phyloP scores from a whole-genome alignment of 2,329 filamentous ascomycete species.

The Dothistroma pini region DNA sequence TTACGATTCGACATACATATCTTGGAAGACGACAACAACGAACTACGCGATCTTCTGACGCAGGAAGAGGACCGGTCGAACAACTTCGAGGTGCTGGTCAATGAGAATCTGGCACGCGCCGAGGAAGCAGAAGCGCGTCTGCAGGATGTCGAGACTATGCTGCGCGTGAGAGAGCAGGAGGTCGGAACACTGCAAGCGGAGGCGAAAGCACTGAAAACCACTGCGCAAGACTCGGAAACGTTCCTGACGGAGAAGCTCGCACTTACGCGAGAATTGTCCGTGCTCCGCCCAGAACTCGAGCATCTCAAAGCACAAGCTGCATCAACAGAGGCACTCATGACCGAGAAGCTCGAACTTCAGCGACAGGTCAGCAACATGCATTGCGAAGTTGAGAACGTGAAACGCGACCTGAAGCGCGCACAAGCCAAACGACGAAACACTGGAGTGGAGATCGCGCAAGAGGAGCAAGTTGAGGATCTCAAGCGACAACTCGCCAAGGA shows the following conservation, averaged over 20 bases:
- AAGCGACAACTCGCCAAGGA: constrained; percentile 46
- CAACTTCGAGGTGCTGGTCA: constrained; percentile 49
- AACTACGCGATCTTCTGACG: constrained; percentile 60
- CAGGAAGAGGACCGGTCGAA: constrained; percentile 60
- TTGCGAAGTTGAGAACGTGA: constrained; percentile 79
- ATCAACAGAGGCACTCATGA: constrained; percentile 63
- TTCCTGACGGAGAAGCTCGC: constrained; percentile 63
- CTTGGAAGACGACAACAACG: constrained; percentile 70
- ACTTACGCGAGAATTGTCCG: constrained; percentile 57
- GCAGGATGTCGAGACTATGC: constrained; percentile 48
- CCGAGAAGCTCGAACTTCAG: constrained; percentile 76
- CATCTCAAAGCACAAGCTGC: constrained; percentile 57
- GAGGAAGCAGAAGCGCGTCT: constrained; percentile 46
- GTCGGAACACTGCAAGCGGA: constrained; percentile 64
- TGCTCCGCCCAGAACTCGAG: constrained; percentile 59
- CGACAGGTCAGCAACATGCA: constrained; percentile 73
- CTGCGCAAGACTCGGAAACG: constrained; percentile 67
- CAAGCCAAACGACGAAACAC: constrained; percentile 49
- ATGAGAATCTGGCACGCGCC: constrained; percentile 46
- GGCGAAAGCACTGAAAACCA: constrained; percentile 62
- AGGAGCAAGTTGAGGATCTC: constrained; percentile 42
- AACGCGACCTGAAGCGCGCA: constrained; percentile 61
- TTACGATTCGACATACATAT: constrained; percentile 66
- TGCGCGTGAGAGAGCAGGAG: constrained; percentile 52
- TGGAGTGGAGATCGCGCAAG: constrained; percentile 45